Percentiles rank a stretch among this genome's conserved stretches.
Conservation (phyloP, 176 grass and related monocot species). For the Alopecurus myosuroides region DNA sequence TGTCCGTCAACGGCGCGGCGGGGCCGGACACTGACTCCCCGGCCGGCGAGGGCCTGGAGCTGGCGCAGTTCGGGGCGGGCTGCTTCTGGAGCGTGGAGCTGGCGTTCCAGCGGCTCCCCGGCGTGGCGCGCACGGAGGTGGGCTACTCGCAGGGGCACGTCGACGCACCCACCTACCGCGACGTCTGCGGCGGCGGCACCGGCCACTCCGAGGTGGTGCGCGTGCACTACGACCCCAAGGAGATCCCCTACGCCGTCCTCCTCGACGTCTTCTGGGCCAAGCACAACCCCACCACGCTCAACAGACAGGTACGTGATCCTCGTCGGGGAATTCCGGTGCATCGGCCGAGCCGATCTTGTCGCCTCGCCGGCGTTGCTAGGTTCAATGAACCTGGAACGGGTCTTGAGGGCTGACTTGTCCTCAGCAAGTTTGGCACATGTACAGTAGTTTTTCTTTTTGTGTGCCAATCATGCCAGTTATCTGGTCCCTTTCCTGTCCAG, state of each 20-base stretch:
- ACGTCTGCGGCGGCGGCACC: slow-evolving; percentile 58
- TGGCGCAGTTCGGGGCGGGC: slow-evolving; percentile 88
- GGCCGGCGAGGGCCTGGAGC: slow-evolving; percentile 40
- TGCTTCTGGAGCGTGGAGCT: slow-evolving; percentile 99
- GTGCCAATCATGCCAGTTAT: background rate
- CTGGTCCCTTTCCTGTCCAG: background rate
- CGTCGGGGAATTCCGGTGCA: background rate
- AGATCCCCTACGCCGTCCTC: slow-evolving; percentile 56
- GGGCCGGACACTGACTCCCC: slow-evolving; percentile 47
- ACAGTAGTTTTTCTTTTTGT: background rate
- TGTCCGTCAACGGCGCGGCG: slow-evolving; percentile 27
- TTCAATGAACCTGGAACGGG: slow-evolving; percentile 16
- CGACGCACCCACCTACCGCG: slow-evolving; percentile 52
- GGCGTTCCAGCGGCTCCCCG: slow-evolving; percentile 68
- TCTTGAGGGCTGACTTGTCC: background rate
- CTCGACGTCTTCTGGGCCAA: slow-evolving; percentile 86
- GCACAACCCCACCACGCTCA: slow-evolving; percentile 79
- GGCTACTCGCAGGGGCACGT: slow-evolving; percentile 79
- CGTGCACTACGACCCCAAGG: slow-evolving; percentile 64
- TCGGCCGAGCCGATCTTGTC: background rate
- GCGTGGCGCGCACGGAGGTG: slow-evolving; percentile 85
- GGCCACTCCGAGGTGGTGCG: slow-evolving; percentile 84
- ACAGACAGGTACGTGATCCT: slow-evolving; percentile 51
- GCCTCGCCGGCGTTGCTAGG: slow-evolving; percentile 3
- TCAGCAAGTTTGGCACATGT: background rate